Conservation (phyloP, 306 rosid genomes). For the Cicer arietinum region DNA sequence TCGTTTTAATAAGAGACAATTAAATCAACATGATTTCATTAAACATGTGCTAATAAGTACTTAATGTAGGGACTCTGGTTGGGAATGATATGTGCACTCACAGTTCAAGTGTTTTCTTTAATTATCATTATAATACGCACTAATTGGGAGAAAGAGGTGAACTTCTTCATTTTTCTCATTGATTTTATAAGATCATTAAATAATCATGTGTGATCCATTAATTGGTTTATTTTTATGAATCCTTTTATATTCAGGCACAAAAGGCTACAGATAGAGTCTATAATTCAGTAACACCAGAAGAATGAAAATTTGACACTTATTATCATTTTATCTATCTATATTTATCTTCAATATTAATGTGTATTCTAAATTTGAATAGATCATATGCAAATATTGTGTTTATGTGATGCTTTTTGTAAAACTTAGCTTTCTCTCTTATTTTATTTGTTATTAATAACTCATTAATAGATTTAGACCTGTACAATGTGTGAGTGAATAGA, state of each 20-base stretch:
- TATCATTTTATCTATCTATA: too few species aligned
- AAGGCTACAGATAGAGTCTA: slow-evolving; percentile 68
- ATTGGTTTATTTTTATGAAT: not conserved
- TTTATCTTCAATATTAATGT: too few species aligned
- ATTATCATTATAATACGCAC: slow-evolving; percentile 58
- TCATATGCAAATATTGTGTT: too few species aligned
- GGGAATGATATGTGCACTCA: slow-evolving; percentile 73
- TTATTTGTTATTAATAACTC: too few species aligned
- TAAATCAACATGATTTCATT: not conserved
- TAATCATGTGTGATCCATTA: not conserved
- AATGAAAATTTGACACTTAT: too few species aligned
- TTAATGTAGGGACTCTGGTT: slow-evolving; percentile 72
- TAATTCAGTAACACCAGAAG: slow-evolving; percentile 38
- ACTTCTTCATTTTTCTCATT: not conserved
- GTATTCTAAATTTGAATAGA: too few species aligned
- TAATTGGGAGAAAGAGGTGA: slow-evolving; percentile 73
- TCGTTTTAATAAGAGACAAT: not conserved
- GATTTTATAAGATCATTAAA: not conserved
- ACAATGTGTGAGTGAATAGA: too few species aligned
- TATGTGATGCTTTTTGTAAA: too few species aligned
- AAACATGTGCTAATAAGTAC: slow-evolving; percentile 8
- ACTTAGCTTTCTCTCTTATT: too few species aligned
- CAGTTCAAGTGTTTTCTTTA: slow-evolving; percentile 63
- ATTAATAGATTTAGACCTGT: too few species aligned
- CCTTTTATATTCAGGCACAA: slow-evolving; percentile 44